Conservation (phyloP, 371 early-diverging fungal genomes). For the Capillidium heterosporum region DNA sequence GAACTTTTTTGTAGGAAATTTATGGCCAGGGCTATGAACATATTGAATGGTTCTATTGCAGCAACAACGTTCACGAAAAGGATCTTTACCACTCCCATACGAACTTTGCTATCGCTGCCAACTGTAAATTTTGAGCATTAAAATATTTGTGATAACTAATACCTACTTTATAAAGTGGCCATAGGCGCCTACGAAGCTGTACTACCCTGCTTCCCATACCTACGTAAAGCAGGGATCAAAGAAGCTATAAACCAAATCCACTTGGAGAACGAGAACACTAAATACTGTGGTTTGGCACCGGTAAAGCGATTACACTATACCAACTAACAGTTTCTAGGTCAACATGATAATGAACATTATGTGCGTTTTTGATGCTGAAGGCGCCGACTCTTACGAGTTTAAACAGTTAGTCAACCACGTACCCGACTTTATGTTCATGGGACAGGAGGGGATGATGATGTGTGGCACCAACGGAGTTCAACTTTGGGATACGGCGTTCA, state of each 20-base stretch:
- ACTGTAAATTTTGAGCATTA: conserved; percentile 21
- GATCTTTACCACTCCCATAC: conserved; percentile 82
- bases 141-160: conserved; percentile 5
- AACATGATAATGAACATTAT: conserved; percentile 88
- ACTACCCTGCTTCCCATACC: conserved; percentile 16
- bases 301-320: conserved; percentile 12
- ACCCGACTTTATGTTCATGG: conserved; percentile 79
- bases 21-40: conserved; percentile 63
- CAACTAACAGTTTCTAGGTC: conserved; percentile 21
- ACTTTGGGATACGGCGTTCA: conserved; percentile 89
- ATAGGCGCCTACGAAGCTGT: conserved; percentile 46
- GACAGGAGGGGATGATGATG: conserved; percentile 82
- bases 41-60: conserved; percentile 64
- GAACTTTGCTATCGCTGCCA: conserved; percentile 46
- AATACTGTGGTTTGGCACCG: conserved; percentile 77
- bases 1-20: conserved; percentile 36
- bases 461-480: conserved; percentile 96
- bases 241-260: conserved; percentile 62
- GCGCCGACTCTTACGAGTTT: conserved; percentile 66
- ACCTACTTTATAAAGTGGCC: conserved; percentile 14
- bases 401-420: conserved; percentile 47
- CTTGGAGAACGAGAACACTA: conserved; percentile 80
- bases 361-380: conserved; percentile 62
- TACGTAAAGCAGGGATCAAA: conserved; percentile 53
- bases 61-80: conserved; percentile 60